Percentiles rank a stretch among this genome's conserved stretches.
Conservation (phyloP, 805 yeast genomes). For the Metschnikowia dekortorum region DNA sequence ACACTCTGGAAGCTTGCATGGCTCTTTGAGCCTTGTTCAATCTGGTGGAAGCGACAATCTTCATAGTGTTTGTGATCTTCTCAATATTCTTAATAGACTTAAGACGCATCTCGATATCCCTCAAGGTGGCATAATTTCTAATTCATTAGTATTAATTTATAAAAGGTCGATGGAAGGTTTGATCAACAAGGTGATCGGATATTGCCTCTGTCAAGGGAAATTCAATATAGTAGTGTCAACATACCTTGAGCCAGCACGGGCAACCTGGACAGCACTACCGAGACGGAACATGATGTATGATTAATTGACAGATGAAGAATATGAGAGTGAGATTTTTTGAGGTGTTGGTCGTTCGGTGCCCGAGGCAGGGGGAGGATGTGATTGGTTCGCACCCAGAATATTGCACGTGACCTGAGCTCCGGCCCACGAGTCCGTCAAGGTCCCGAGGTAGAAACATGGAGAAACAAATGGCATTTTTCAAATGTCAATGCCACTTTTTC, state of each 20-base stretch:
- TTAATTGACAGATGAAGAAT: slow-evolving; percentile 9
- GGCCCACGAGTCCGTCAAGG: background rate
- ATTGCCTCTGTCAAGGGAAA: background rate
- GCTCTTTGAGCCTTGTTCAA: slow-evolving; percentile 94
- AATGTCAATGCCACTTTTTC: no score
- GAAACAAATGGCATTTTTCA: background rate
- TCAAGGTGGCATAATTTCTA: slow-evolving; percentile 95
- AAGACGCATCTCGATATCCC: slow-evolving; percentile 97
- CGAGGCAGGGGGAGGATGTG: slow-evolving; percentile 15
- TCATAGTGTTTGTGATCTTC: slow-evolving; percentile 99
- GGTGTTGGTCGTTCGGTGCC: slow-evolving; percentile 19
- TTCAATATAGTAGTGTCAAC: slow-evolving; percentile 19
- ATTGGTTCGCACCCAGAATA: slow-evolving; percentile 11
- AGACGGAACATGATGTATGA: slow-evolving; percentile 46
- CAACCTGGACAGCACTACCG: slow-evolving; percentile 48
- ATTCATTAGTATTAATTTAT: slow-evolving; percentile 20
- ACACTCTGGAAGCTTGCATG: slow-evolving; percentile 81
- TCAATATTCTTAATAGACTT: slow-evolving; percentile 98
- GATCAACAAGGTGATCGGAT: background rate
- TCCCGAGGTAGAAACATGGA: no score
- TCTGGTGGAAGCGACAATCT: slow-evolving; percentile 97
- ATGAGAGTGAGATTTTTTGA: slow-evolving; percentile 13
- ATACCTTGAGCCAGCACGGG: slow-evolving; percentile 52
- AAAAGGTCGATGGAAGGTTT: background rate
- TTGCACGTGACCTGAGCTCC: slow-evolving; percentile 12